phyloP scores from a whole-genome alignment of 495 filamentous ascomycete genomes.

The Sordaria brevicollis region DNA sequence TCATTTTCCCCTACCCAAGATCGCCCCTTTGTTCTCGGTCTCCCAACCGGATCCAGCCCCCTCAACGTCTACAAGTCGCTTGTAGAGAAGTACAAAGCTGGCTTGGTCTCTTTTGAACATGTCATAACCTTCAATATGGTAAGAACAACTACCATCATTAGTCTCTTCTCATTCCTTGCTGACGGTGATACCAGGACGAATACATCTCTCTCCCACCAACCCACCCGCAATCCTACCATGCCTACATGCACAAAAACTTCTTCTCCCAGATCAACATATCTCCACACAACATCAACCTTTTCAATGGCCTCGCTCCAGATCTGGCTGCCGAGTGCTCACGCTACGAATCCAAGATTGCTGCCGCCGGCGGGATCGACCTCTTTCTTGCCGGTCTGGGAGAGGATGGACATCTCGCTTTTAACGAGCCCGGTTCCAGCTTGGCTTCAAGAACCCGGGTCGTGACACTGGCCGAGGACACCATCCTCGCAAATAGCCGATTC shows the following conservation, averaged over 20 bases:
- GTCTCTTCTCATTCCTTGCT: not conserved
- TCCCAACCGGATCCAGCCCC: slow-evolving; percentile 75
- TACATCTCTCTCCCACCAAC: slow-evolving; percentile 75
- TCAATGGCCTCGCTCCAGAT: slow-evolving; percentile 72
- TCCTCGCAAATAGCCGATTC: slow-evolving; percentile 76
- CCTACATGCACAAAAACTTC: slow-evolving; percentile 87
- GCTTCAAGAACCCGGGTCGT: slow-evolving; percentile 73
- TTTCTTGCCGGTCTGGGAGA: slow-evolving; percentile 79
- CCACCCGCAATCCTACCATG: slow-evolving; percentile 77
- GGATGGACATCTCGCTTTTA: slow-evolving; percentile 84
- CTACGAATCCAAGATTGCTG: slow-evolving; percentile 71
- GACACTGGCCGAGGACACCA: slow-evolving; percentile 79
- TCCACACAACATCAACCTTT: slow-evolving; percentile 72
- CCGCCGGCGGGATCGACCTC: slow-evolving; percentile 69
- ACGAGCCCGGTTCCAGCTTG: slow-evolving; percentile 76
- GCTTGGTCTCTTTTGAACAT: slow-evolving; percentile 76
- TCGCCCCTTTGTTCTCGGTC: slow-evolving; percentile 71
- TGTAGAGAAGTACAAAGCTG: slow-evolving; percentile 63
- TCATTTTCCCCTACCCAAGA: slow-evolving; percentile 56
- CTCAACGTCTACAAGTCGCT: slow-evolving; percentile 68
- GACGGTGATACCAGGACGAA: slow-evolving; percentile 50
- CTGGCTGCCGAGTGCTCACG: slow-evolving; percentile 65
- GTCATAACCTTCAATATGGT: slow-evolving; percentile 92
- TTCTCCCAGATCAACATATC: slow-evolving; percentile 79
- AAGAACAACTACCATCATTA: slow-evolving; percentile 13